Evolutionary conservation across 257 asterid genomes (phyloP).

Genomic region (Pogostemon cablin): DNA sequence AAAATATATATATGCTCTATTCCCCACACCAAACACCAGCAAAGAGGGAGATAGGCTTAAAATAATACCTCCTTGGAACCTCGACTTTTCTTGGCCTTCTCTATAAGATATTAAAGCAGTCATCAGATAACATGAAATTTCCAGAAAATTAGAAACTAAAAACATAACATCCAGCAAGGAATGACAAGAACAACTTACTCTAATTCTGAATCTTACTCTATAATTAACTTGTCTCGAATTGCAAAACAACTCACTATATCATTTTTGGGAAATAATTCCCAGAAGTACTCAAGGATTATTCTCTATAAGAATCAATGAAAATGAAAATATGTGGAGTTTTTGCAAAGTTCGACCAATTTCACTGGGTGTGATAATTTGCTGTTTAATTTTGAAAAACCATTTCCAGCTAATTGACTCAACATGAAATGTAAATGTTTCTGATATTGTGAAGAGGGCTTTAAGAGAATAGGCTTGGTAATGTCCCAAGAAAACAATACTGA

Average conservation of each 20-base stretch:
- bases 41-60: constrained; percentile 4
- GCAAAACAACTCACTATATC: not conserved
- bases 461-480: not conserved
- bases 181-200: not conserved
- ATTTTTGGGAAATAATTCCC: not conserved
- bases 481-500: not conserved
- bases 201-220: not conserved
- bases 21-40: constrained; percentile 15
- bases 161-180: constrained; percentile 13
- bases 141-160: constrained; percentile 18
- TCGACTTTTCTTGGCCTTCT: constrained; percentile 52
- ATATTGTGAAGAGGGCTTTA: not conserved
- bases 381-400: not conserved
- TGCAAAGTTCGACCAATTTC: not conserved
- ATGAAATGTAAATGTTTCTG: not conserved
- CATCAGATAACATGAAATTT: constrained; percentile 30
- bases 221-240: not conserved
- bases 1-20: constrained; percentile 9
- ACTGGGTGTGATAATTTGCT: not conserved
- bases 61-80: constrained; percentile 53
- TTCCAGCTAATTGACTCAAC: not conserved
- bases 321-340: constrained; percentile 1
- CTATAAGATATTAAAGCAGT: constrained; percentile 49
- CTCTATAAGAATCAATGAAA: not conserved
- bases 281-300: not conserved